phyloP scores from a whole-genome alignment of 2,329 filamentous ascomycete species.

The Fusarium bactridioides region DNA sequence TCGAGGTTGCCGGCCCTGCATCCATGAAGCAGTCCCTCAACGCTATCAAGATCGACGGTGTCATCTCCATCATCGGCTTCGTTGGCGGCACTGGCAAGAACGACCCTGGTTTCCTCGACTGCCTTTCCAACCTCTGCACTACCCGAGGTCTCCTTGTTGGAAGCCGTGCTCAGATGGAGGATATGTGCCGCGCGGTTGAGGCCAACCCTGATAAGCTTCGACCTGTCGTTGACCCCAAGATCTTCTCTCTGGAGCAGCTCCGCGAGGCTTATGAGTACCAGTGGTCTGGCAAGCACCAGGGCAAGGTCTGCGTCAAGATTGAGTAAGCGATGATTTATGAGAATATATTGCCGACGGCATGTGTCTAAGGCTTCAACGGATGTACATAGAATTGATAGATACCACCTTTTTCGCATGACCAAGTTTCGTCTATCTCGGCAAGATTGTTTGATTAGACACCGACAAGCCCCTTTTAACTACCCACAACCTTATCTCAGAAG shows the following conservation, averaged over 20 bases:
- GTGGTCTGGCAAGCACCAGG: slow-evolving; percentile 49
- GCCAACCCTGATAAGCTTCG: slow-evolving; percentile 51
- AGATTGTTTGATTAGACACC: background rate
- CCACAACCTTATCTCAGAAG: too few relatives aligned
- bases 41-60: slow-evolving; percentile 55
- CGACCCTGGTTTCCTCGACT: slow-evolving; percentile 47
- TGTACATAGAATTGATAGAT: slow-evolving; percentile 16
- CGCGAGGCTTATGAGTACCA: slow-evolving; percentile 55
- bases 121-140: slow-evolving; percentile 47
- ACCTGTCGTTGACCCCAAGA: slow-evolving; percentile 57
- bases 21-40: slow-evolving; percentile 56
- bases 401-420: slow-evolving; percentile 5
- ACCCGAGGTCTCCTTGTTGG: slow-evolving; percentile 58
- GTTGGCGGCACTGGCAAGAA: slow-evolving; percentile 41
- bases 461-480: background rate
- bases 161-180: slow-evolving; percentile 57
- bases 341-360: background rate
- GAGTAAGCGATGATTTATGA: slow-evolving; percentile 28
- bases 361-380: background rate
- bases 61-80: slow-evolving; percentile 54
- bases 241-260: slow-evolving; percentile 55
- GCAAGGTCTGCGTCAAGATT: slow-evolving; percentile 50
- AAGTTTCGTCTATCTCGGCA: background rate
- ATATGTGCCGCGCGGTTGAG: slow-evolving; percentile 60
- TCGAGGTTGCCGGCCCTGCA: slow-evolving; percentile 57